Conservation (phyloP, 164 flowering plant genomes). For the Nymphaea thermarum region DNA sequence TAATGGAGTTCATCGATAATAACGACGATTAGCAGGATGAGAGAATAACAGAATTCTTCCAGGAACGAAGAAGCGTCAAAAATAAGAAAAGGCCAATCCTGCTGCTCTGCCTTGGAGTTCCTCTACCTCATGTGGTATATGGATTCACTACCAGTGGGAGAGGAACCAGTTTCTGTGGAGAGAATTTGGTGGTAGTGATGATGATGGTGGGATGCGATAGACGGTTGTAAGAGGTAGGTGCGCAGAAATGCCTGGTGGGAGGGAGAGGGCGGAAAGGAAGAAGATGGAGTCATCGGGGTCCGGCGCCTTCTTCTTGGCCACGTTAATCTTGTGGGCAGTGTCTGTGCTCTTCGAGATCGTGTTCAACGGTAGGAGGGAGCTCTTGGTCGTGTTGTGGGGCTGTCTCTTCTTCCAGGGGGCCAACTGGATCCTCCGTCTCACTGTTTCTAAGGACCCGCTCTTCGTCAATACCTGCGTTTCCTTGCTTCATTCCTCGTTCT, state of each 20-base stretch:
- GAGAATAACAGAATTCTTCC: too few relatives aligned
- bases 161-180: too few relatives aligned
- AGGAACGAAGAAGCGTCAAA: too few relatives aligned
- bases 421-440: conserved; percentile 49
- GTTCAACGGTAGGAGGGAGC: conserved; percentile 51
- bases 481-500: conserved; percentile 70
- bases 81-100: too few relatives aligned
- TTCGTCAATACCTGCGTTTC: conserved; percentile 83
- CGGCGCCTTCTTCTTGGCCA: conserved; percentile 57
- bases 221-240: too few relatives aligned
- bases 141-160: too few relatives aligned
- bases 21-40: too few relatives aligned
- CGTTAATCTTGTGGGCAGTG: conserved; percentile 71
- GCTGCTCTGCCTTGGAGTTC: too few relatives aligned
- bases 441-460: conserved; percentile 61
- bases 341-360: conserved; percentile 60
- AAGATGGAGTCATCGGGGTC: conserved; percentile 20
- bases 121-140: too few relatives aligned
- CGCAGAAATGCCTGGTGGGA: neutral
- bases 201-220: too few relatives aligned
- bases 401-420: conserved; percentile 56
- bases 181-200: too few relatives aligned
- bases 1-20: too few relatives aligned
- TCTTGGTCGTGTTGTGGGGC: conserved; percentile 43
- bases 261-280: conserved; percentile 6